These are phyloP conservation scores for Citrullus mucosospermus DNA, from an alignment of 306 rosid species.

Conservation along the genomic window DNA sequence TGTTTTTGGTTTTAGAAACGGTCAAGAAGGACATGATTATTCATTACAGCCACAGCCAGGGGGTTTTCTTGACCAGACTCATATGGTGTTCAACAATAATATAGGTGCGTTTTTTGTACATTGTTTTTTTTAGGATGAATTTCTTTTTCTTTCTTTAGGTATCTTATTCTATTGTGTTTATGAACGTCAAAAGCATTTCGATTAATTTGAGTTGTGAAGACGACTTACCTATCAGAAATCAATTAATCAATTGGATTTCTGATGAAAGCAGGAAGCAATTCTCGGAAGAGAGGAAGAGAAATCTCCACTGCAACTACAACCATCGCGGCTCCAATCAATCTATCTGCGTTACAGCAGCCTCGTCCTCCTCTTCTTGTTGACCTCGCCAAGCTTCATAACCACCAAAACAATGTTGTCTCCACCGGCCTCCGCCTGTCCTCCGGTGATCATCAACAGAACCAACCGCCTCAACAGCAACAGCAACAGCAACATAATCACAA, in stretches of 20 bases:
- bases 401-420: conserved; percentile 64
- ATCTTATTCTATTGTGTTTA: not conserved
- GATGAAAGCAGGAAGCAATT: conserved; percentile 11
- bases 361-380: conserved; percentile 52
- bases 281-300: conserved; percentile 79
- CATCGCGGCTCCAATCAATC: conserved; percentile 31
- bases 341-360: conserved; percentile 33
- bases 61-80: conserved; percentile 60
- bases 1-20: conserved; percentile 24
- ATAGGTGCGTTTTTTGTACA: conserved; percentile 9
- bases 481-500: not conserved
- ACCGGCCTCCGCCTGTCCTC: conserved; percentile 75
- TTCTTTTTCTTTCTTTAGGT: not conserved
- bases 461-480: not conserved
- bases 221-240: not conserved
- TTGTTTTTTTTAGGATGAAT: not conserved
- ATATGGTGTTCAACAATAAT: conserved; percentile 52
- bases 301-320: conserved; percentile 1
- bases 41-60: conserved; percentile 53
- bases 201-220: not conserved
- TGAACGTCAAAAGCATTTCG: not conserved
- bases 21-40: conserved; percentile 57
- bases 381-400: conserved; percentile 70
- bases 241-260: not conserved
- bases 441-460: conserved; percentile 43